Base-by-base conservation (phyloP, 441 rosid species). In the Theobroma grandiflorum region DNA sequence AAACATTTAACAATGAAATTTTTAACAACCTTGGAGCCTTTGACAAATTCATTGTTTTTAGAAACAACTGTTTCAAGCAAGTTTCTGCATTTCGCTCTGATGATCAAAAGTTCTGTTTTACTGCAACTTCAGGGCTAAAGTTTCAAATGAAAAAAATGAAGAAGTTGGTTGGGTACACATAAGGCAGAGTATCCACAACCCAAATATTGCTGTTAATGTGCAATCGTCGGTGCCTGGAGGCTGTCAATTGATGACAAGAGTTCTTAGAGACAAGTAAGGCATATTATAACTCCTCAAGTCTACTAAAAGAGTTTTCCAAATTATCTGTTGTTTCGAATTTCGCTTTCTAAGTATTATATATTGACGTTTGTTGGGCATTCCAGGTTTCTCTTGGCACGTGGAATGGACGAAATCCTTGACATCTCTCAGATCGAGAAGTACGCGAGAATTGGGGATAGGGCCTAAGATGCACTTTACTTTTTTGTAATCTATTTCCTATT, bases 171-270 rank as follows among this genome's bases (percentile, higher is more conserved):
- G 98, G 99, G 86, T 90, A 38, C 96, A 93, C 80, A 75, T 94
- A 78, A 86, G 99, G 74, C 98, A 96, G 90, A 96, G 99, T 65
- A 93, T 91, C 86, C 99, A 96, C 82, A 94, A 93, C 66, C 98
- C 98, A 3, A 90, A 94, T 68, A 85, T 96, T 40, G 98, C 98
- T 7, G 83, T 94, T 62, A 94, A 96, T 78, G 78, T 96, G 88
- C 97, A 94, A 77, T 91, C 99, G 37, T 84, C 82, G n/a, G 79
- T 86, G 66, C 88, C 87, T 53, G 97, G 95, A 40, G 97, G 96
- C 31, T 94, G 97, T 73, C 88, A 74, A 66, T 75, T 82, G 31
- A 94, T 96, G 87, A 55, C 87, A 42, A 86, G 78, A 82, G 74
- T 72, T 75, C 87, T 93, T 1, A 79, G 86, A 81, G 92, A 94